Evolutionary conservation across 176 grass and related monocot genomes (phyloP), one percentile per base, ranked within the genome.

Genomic region (Paspalum vaginatum): DNA sequence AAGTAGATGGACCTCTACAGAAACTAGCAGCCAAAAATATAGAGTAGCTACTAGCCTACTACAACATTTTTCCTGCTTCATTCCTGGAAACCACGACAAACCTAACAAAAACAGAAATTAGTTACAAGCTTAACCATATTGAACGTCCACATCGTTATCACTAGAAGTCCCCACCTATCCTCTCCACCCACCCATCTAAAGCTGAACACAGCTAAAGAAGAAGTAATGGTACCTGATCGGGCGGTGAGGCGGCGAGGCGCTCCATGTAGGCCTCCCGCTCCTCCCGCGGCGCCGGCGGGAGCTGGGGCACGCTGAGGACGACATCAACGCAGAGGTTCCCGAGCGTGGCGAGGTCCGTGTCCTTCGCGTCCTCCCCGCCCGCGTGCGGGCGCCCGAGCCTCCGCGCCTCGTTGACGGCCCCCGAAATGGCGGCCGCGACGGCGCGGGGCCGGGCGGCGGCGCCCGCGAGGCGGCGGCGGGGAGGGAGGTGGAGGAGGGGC

Each of bases 291-390:
- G 65, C 75, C 5, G 92, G 96, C 25, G 96, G 92, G 81, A 98
- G 91, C 70, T 85, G 75, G 14, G 92, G 90, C 38, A 98, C 96
- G 63, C 80, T 85, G 71, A 98, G 88, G 18, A 95, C 90, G 83
- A 98, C 91, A 40, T 98, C 92, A 25, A 95, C 90, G 68, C 92
- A 98, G 49, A 98, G 84, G 87, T 98, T 98, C 3, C 96, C 92
- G 64, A 98, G 84, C 48, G 90, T 98, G 52, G 90, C 81, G 81
- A 98, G 90, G 80, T 98, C 96, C 26, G 89, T 85, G 7, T 52
- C 75, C 78, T 86, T 93, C 42, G 59, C 70, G 9, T 44, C 69
- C 5, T 42, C 68, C 60, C 37, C 79, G 39, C 44, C 71, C 22
- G 43, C 71, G 1, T 0, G 17, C 10, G 60, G 37, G 26, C 20